Conservation (phyloP, 2,329 filamentous ascomycete species). For the Rhinocladiella mackenziei region DNA sequence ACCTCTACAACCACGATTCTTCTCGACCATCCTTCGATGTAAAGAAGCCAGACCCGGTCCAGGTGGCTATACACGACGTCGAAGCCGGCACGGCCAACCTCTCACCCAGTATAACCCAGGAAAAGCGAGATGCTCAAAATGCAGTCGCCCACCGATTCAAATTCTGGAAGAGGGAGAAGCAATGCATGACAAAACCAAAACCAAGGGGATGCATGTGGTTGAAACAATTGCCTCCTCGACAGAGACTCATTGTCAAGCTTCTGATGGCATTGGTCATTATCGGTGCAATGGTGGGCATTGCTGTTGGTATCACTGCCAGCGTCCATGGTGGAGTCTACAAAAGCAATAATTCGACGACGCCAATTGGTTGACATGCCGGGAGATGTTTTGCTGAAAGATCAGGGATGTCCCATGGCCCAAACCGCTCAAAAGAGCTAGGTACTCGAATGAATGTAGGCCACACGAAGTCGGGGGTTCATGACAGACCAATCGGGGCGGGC, state of each 20-base stretch:
- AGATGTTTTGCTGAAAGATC: not conserved
- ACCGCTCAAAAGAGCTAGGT: too few species aligned
- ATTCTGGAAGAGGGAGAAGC: constrained; percentile 29
- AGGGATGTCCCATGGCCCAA: too few species aligned
- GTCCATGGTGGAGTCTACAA: constrained; percentile 45
- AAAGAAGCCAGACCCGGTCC: constrained; percentile 18
- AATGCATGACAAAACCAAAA: constrained; percentile 33
- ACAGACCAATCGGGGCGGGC: too few species aligned
- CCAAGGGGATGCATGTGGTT: constrained; percentile 37
- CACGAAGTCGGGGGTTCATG: too few species aligned
- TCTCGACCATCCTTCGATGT: constrained; percentile 33
- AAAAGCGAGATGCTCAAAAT: constrained; percentile 25
- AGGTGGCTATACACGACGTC: constrained; percentile 32
- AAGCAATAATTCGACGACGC: constrained; percentile 33
- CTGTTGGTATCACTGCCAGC: constrained; percentile 43
- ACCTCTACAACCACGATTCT: constrained; percentile 41
- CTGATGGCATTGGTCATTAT: constrained; percentile 41
- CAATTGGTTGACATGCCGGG: constrained; percentile 27
- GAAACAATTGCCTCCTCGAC: constrained; percentile 34
- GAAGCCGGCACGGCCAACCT: constrained; percentile 32
- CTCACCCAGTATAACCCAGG: constrained; percentile 24
- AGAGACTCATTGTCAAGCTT: constrained; percentile 39
- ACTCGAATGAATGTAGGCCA: too few species aligned
- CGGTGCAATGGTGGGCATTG: constrained; percentile 44
- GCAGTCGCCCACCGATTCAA: constrained; percentile 10